Conservation (phyloP, 352 stramenopile species). For the Globisporangium nunn region DNA sequence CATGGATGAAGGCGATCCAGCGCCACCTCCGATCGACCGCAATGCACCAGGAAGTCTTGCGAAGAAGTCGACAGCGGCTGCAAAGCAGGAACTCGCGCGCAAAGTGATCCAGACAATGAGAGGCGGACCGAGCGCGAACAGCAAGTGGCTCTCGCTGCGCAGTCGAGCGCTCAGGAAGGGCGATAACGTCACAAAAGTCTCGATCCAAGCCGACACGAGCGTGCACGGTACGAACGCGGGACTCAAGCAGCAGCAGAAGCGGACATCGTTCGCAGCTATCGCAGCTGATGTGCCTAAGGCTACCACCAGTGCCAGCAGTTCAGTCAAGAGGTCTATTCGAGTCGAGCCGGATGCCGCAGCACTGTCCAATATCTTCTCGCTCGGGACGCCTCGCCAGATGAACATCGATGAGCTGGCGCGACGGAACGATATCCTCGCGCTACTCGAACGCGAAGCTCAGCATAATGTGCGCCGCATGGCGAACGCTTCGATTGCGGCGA, state of each 20-base stretch:
- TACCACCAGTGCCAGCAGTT: background rate
- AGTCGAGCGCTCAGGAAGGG: constrained; percentile 4
- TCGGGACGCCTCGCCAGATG: constrained; percentile 51
- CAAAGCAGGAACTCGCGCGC: constrained; percentile 7
- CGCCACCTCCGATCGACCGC: constrained; percentile 10
- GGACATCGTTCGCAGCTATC: background rate
- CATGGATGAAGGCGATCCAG: constrained; percentile 8
- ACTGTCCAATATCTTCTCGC: constrained; percentile 52
- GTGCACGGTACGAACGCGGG: constrained; percentile 7
- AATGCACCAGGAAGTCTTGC: constrained; percentile 13
- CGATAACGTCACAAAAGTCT: constrained; percentile 1
- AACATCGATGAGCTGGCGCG: constrained; percentile 32
- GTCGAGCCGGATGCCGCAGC: constrained; percentile 20
- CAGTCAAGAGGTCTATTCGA: constrained; percentile 6
- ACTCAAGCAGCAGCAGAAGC: background rate
- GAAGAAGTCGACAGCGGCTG: constrained; percentile 5
- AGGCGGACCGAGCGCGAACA: constrained; percentile 4
- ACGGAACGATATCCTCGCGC: constrained; percentile 40
- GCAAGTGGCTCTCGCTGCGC: constrained; percentile 12
- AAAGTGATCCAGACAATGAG: constrained; percentile 14
- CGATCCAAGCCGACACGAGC: constrained; percentile 2
- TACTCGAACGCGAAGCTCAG: constrained; percentile 32
- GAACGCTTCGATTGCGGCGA: constrained; percentile 23
- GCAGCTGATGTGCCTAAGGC: background rate
- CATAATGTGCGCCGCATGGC: constrained; percentile 20